A percentile compares a stretch with the other conserved stretches of the same genome.
These are phyloP conservation scores for Hyphopichia pseudoburtonii DNA, from an alignment of 1,139 yeast species.

Conservation along the genomic window DNA sequence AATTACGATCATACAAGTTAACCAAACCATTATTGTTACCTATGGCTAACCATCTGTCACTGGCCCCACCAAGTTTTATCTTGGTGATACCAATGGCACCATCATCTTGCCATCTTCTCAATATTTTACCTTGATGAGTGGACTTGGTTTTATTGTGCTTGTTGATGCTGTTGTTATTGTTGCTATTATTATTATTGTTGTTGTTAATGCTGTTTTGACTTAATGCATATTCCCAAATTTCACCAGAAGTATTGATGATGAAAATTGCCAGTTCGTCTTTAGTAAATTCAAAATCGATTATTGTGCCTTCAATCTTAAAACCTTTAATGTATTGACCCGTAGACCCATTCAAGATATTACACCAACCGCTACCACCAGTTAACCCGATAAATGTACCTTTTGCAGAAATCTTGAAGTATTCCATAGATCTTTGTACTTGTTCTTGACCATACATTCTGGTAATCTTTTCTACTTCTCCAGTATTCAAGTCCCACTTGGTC, in stretches of 20 bases:
- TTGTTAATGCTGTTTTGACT: conserved; percentile 15
- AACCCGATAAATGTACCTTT: conserved; percentile 73
- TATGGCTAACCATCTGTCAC: conserved; percentile 81
- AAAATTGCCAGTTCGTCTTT: conserved; percentile 54
- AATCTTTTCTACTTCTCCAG: conserved; percentile 78
- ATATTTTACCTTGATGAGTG: conserved; percentile 33
- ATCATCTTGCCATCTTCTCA: conserved; percentile 79
- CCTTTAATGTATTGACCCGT: conserved; percentile 88
- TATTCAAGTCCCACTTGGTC: conserved; percentile 85
- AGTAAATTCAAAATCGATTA: conserved; percentile 76
- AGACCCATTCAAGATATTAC: conserved; percentile 70
- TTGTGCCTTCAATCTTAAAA: conserved; percentile 82
- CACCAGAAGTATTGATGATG: conserved; percentile 78
- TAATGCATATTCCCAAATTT: conserved; percentile 84
- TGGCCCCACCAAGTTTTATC: conserved; percentile 75
- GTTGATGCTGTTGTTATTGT: conserved; percentile 2
- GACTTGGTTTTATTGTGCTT: conserved; percentile 6
- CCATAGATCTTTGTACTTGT: conserved; percentile 81
- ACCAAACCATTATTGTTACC: conserved; percentile 91
- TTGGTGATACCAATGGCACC: conserved; percentile 84
- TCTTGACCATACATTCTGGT: conserved; percentile 92
- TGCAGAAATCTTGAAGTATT: conserved; percentile 71
- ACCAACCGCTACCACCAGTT: conserved; percentile 87
- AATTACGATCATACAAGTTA: conserved; percentile 70
- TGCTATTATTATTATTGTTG: conserved; percentile 1